Conservation (phyloP, 176 grass and related monocot species). For the Lolium perenne region DNA sequence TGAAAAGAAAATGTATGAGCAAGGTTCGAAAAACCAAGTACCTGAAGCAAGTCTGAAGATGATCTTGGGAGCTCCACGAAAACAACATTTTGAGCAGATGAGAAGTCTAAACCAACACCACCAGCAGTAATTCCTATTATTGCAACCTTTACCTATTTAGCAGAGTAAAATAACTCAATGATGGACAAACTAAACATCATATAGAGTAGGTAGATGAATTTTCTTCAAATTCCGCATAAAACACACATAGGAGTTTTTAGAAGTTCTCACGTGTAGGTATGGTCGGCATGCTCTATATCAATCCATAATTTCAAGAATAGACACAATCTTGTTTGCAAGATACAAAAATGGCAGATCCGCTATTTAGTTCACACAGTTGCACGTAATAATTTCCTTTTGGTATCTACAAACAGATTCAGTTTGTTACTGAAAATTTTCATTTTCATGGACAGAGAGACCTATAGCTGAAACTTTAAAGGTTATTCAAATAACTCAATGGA, state of each 20-base stretch:
- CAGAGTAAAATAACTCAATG: constrained; percentile 35
- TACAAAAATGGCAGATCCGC: not conserved
- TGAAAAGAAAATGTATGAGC: constrained; percentile 33
- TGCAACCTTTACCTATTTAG: constrained; percentile 82
- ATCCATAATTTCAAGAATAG: constrained; percentile 5
- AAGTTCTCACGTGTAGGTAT: constrained; percentile 10
- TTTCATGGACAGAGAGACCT: constrained; percentile 16
- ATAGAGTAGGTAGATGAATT: constrained; percentile 22
- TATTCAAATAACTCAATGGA: constrained; percentile 16
- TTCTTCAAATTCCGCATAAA: not conserved
- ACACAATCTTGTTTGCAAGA: not conserved
- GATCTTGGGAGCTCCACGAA: constrained; percentile 93
- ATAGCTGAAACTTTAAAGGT: not conserved
- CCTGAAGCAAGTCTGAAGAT: constrained; percentile 93
- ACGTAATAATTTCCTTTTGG: not conserved
- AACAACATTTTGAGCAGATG: constrained; percentile 93
- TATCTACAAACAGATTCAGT: constrained; percentile 4
- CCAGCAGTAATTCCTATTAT: constrained; percentile 99
- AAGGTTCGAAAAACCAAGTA: constrained; percentile 31
- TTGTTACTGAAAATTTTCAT: constrained; percentile 7
- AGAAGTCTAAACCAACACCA: constrained; percentile 84
- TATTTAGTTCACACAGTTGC: constrained; percentile 4
- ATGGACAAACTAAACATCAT: constrained; percentile 11
- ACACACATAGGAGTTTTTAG: constrained; percentile 14
- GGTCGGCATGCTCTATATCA: constrained; percentile 14